Conservation (phyloP, 345 rosid species). For the Melaleuca alternifolia region DNA sequence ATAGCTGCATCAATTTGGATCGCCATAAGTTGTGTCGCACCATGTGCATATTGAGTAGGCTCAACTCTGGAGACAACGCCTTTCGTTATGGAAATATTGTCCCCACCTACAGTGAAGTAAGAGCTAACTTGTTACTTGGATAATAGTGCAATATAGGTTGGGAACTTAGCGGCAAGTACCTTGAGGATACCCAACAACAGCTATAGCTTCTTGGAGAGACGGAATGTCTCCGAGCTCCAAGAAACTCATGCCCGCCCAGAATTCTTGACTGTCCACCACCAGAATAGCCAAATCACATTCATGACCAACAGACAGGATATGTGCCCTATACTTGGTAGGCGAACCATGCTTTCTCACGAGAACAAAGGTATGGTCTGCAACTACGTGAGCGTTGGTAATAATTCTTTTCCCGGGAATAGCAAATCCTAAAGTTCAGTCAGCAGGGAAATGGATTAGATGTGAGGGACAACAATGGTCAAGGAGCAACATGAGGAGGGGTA, state of each 20-base stretch:
- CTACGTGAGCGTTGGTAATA: slow-evolving; percentile 85
- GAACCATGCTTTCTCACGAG: slow-evolving; percentile 81
- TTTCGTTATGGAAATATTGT: slow-evolving; percentile 90
- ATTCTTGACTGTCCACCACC: slow-evolving; percentile 53
- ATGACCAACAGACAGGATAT: slow-evolving; percentile 67
- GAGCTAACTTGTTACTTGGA: not conserved
- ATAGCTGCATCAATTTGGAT: slow-evolving; percentile 96
- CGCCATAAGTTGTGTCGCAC: slow-evolving; percentile 82
- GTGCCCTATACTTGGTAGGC: slow-evolving; percentile 55
- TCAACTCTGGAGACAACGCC: slow-evolving; percentile 96
- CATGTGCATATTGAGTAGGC: slow-evolving; percentile 80
- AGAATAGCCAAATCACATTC: slow-evolving; percentile 84
- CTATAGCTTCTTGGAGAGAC: slow-evolving; percentile 60
- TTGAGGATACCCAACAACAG: slow-evolving; percentile 92
- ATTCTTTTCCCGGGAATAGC: slow-evolving; percentile 56
- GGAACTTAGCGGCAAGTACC: slow-evolving; percentile 18
- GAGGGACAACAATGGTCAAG: not conserved
- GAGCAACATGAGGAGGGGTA: not conserved
- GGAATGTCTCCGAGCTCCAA: slow-evolving; percentile 81
- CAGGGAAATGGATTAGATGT: not conserved
- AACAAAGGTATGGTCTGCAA: slow-evolving; percentile 77
- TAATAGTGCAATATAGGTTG: not conserved
- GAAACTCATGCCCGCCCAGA: slow-evolving; percentile 46
- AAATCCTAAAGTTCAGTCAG: slow-evolving; percentile 26
- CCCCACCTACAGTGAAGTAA: slow-evolving; percentile 50